These are phyloP conservation scores for Xylaria sp. DNA, from an alignment of 2,329 filamentous ascomycete species.

Conservation along the genomic window DNA sequence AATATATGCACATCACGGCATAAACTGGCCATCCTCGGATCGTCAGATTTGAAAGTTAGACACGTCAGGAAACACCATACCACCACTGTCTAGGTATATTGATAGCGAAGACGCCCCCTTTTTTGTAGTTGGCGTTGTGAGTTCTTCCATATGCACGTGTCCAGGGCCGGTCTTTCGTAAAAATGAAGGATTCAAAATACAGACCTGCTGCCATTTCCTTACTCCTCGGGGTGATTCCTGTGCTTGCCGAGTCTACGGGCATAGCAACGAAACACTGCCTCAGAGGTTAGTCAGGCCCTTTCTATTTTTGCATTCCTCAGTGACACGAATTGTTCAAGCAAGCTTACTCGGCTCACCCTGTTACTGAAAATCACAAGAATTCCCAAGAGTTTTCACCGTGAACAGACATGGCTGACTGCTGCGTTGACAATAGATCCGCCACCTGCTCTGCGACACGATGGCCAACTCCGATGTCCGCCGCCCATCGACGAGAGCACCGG, in stretches of 20 bases:
- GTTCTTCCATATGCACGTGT: not conserved
- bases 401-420: too few relatives aligned
- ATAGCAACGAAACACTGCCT: constrained; percentile 24
- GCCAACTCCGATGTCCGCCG: constrained; percentile 29
- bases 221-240: not conserved
- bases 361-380: too few relatives aligned
- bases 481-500: constrained; percentile 30
- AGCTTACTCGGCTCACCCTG: too few relatives aligned
- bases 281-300: too few relatives aligned
- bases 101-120: not conserved
- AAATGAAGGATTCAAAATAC: constrained; percentile 14
- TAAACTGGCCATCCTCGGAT: not conserved
- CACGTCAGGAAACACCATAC: not conserved
- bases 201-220: not conserved
- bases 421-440: too few relatives aligned
- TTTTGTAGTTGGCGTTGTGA: not conserved
- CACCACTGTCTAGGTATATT: not conserved
- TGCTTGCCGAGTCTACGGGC: not conserved
- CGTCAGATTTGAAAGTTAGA: not conserved
- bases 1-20: constrained; percentile 11
- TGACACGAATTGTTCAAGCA: too few relatives aligned
- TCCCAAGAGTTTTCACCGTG: too few relatives aligned
- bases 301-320: too few relatives aligned
- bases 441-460: constrained; percentile 21
- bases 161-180: not conserved